Base-by-base conservation (phyloP, 495 filamentous ascomycete species). In the Viridothelium virens region DNA sequence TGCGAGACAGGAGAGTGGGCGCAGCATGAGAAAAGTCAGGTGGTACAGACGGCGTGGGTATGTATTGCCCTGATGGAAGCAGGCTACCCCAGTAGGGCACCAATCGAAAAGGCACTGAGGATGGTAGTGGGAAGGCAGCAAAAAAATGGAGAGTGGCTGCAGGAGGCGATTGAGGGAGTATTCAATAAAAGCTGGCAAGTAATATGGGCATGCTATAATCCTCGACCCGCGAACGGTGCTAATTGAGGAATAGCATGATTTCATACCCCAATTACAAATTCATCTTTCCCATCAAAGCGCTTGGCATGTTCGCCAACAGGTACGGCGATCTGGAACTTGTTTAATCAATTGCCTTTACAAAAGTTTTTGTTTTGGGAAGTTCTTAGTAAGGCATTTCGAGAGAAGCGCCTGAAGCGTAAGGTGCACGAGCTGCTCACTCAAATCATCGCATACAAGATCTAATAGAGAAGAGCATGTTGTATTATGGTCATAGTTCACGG, bases 191-290 rank as follows among this genome's bases (percentile, higher is more conserved):
- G 87, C 72, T 97, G 94, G 86, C 88, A 72, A 77, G 85, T 84
- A 38, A 34, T 37, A 12, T 6, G 12, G 11, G 12, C 38, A 31
- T 44, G 41, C 41, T 7, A 7, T 44, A 14, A 67, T 31, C n/a
- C 33, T 44, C n/a, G 46, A 11, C 25, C 34, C 18, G 12, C 33
- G 31, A 33, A 11, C 37, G 39, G 61, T n/a, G 68, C 73, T 74
- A 66, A 74, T 66, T 18, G 14, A 18, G 16, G 18, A 37, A 38
- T 70, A 90, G 87, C 77, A 97, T 97, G 93, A 98, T 98, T 65
- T 94, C 93, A 3, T 98, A 98, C 73, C 94, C 94, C 66, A 98
- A 98, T 79, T 98, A 98, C 81, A 98, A 98, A 80, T 92, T 96
- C 76, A 89, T 88, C 63, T 98, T 97, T 77, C 87, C 94, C 6